Evolutionary conservation across 2,329 filamentous ascomycete species (phyloP), one percentile per base, ranked within the genome.

Genomic region (Akanthomyces lecanii): DNA sequence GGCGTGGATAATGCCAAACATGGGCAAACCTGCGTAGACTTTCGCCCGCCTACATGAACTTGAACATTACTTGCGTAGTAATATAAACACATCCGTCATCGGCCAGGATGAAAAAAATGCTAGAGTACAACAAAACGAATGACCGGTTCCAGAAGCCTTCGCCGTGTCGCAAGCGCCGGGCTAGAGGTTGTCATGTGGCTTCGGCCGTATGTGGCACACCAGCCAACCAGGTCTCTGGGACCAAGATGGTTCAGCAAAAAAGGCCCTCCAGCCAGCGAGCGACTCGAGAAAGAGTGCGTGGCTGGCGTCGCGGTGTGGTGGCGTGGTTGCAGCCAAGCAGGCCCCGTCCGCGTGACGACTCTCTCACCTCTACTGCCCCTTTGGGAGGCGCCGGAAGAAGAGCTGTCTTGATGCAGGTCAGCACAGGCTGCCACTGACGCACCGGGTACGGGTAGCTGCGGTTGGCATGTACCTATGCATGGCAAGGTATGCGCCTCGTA

Each of bases 361-460:
- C 21, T 7, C 36, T 28, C 51, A 54, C n/a, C 33, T 53, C 11
- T 36, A 11, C 33, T 36, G 33, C 33, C 33, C 33, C 2, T 21
- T 6, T 40, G 42, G n/a, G 11, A 30, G 16, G 2, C 33, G 8
- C 33, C 14, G 16, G 18, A 18, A 3, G 3, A 23, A 44, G 21
- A 14, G 40, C 42, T 33, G 50, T 47, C 10, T 47, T 47, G 18
- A 44, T 54, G 50, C 58, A 47, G 18, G 58, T 53, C 38, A 52
- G 50, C 38, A 28, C 11, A 28, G 45, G 21, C 33, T 59, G 36
- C 23, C 57, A 23, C 57, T 51, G 36, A 60, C 56, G 56, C 56
- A 59, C 7, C 44, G 56, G 57, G 47, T 52, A 52, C 58, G 58
- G 58, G 48, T 54, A 61, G 58, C 58, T 53, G 58, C 40, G 58